Evolutionary conservation across 78 protist genomes (phyloP).

Genomic region (Dictyostelium capitatum): DNA sequence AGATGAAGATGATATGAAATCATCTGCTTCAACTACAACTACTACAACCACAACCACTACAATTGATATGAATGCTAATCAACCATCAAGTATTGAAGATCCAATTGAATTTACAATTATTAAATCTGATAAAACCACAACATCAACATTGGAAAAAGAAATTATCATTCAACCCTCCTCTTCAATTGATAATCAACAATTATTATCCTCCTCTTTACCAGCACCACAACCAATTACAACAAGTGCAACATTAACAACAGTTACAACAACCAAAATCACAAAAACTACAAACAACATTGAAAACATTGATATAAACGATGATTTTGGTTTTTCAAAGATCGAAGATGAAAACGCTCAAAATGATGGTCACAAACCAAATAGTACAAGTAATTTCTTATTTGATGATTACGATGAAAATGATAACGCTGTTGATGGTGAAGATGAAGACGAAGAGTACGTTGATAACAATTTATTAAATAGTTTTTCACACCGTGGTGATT

Average conservation of each 20-base stretch:
- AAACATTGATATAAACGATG: background rate
- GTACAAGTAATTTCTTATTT: background rate
- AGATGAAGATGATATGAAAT: background rate
- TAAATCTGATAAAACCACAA: background rate
- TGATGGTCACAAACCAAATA: background rate
- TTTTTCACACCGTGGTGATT: background rate
- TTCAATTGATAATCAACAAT: background rate
- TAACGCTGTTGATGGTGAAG: background rate
- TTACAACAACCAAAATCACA: background rate
- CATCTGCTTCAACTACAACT: background rate
- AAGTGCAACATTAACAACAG: background rate
- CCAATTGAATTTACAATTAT: constrained; percentile 7
- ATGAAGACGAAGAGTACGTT: background rate
- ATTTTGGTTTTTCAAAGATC: constrained; percentile 9
- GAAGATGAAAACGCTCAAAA: background rate
- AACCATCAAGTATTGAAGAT: constrained; percentile 8
- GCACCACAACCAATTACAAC: constrained; percentile 5
- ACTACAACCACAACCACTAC: background rate
- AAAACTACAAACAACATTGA: background rate
- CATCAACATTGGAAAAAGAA: background rate
- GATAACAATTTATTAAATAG: background rate
- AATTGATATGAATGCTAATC: background rate
- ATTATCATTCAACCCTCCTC: background rate
- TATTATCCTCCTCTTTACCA: background rate
- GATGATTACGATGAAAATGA: background rate